A percentile compares a stretch with the other conserved stretches of the same genome.
phyloP scores from a whole-genome alignment of 371 early-diverging fungal species.

The Mortierella sp. region DNA sequence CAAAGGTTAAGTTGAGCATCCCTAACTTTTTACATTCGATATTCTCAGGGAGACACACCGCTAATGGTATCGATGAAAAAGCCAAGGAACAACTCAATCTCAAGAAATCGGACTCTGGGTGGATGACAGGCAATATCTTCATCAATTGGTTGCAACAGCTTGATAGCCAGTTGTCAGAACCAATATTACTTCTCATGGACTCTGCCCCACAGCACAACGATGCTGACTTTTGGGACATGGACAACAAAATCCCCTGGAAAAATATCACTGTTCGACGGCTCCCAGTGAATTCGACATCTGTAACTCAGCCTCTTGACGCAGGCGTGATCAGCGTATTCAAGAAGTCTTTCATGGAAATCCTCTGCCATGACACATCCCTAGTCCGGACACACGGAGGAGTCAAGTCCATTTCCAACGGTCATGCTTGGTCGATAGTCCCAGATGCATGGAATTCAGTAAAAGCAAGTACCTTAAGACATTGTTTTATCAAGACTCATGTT shows the following conservation, averaged over 20 bases:
- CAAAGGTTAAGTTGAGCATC: neutral
- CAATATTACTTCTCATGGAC: neutral
- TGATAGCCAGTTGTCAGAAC: neutral
- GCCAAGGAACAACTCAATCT: neutral
- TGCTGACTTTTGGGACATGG: neutral
- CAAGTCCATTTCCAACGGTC: neutral
- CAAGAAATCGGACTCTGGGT: neutral
- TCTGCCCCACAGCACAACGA: neutral
- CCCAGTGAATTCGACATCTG: neutral
- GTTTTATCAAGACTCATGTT: conserved; percentile 6
- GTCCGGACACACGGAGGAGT: neutral
- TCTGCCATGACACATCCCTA: neutral
- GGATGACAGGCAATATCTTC: neutral
- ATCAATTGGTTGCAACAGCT: neutral
- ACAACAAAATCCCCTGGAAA: neutral
- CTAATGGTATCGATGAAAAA: neutral
- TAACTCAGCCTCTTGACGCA: conserved; percentile 11
- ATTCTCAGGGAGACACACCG: neutral
- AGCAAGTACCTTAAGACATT: neutral
- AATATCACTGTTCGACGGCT: neutral
- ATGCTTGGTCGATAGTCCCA: neutral
- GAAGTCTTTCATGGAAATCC: neutral
- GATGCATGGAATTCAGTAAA: conserved; percentile 1
- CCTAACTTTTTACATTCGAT: neutral
- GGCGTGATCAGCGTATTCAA: conserved; percentile 11